phyloP scores from a whole-genome alignment of 345 rosid species.

The Anacardium occidentale region DNA sequence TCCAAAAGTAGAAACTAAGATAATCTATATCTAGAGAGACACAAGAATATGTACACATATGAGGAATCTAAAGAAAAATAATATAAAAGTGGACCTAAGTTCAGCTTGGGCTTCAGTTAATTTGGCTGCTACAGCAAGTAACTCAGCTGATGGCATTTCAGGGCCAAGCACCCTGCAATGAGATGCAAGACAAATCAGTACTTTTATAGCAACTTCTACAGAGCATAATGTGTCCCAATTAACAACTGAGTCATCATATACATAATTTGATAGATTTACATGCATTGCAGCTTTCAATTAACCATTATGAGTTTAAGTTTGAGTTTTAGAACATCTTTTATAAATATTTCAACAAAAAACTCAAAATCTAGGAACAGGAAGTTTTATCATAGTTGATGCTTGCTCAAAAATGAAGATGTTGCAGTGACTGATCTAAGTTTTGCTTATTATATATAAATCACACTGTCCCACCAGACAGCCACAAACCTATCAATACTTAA shows the following conservation, averaged over 20 bases:
- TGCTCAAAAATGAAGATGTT: too few relatives aligned
- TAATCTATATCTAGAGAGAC: background rate
- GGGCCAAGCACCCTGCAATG: conserved; percentile 77
- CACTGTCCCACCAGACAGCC: too few relatives aligned
- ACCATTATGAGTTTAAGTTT: background rate
- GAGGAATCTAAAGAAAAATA: background rate
- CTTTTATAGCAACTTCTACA: background rate
- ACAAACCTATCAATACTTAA: background rate
- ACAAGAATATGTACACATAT: background rate
- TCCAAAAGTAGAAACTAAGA: background rate
- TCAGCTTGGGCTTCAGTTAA: conserved; percentile 90
- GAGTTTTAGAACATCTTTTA: background rate
- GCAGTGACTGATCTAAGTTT: too few relatives aligned
- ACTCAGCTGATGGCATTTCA: conserved; percentile 89
- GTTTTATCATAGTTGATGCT: background rate
- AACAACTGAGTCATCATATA: background rate
- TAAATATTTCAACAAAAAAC: background rate
- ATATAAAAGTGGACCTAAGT: conserved; percentile 48
- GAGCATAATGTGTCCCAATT: conserved; percentile 1
- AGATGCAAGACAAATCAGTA: conserved; percentile 18
- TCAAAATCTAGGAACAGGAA: background rate
- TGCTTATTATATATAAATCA: too few relatives aligned
- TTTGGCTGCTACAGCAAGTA: conserved; percentile 94
- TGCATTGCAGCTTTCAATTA: background rate
- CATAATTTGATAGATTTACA: background rate